Evolutionary conservation across 2,329 filamentous ascomycete genomes (phyloP).

Genomic region (Ustilaginoidea virens): DNA sequence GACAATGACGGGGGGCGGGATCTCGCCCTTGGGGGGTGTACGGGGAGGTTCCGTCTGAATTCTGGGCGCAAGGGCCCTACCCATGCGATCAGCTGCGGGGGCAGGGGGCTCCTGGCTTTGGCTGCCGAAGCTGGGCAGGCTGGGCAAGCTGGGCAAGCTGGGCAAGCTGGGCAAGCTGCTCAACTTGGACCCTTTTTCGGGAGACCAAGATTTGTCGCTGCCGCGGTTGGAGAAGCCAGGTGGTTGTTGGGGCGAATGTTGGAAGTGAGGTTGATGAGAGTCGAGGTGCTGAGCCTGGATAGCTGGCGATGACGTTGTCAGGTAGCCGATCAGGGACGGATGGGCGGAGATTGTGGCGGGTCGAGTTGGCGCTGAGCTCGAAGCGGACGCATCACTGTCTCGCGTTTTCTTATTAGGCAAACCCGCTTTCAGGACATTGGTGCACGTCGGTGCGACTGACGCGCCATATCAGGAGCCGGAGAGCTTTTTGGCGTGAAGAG

Average conservation of each 20-base stretch:
- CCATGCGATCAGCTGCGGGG: conserved; percentile 13
- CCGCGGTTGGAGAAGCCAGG: conserved; percentile 47
- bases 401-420: background rate
- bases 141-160: too few relatives aligned
- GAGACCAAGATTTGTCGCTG: conserved; percentile 35
- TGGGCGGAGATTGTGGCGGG: conserved; percentile 29
- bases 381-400: conserved; percentile 6
- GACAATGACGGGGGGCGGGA: conserved; percentile 38
- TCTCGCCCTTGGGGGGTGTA: conserved; percentile 31
- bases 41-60: conserved; percentile 22
- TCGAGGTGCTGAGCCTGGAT: conserved; percentile 40
- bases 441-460: too few relatives aligned
- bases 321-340: conserved; percentile 50
- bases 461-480: too few relatives aligned
- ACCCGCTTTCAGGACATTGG: background rate
- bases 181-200: background rate
- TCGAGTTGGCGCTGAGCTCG: conserved; percentile 13
- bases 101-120: conserved; percentile 14
- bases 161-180: too few relatives aligned
- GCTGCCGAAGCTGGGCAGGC: background rate
- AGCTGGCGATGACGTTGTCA: conserved; percentile 53
- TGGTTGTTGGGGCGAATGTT: conserved; percentile 29
- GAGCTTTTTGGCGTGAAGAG: too few relatives aligned
- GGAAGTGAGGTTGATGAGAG: conserved; percentile 12
- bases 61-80: conserved; percentile 12